Evolutionary conservation across 2,329 filamentous ascomycete genomes (phyloP).

Genomic region (Ophidiomyces ophidiicola): DNA sequence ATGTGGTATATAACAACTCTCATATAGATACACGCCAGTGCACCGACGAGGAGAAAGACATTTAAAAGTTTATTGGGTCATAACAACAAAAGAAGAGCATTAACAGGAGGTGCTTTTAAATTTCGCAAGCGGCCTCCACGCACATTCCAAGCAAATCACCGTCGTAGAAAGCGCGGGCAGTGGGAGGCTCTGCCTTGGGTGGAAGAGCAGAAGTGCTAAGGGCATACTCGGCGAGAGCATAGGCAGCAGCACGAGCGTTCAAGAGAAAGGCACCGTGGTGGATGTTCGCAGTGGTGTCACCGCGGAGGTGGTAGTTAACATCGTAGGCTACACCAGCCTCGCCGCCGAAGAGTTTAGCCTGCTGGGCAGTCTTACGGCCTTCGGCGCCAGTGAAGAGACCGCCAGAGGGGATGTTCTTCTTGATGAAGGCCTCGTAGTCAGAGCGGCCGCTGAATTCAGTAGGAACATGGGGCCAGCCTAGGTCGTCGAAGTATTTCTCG

Average conservation of each 20-base stretch:
- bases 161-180: slow-evolving; percentile 5
- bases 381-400: slow-evolving; percentile 70
- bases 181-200: slow-evolving; percentile 11
- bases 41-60: too few species aligned
- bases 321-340: slow-evolving; percentile 48
- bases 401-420: slow-evolving; percentile 58
- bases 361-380: slow-evolving; percentile 57
- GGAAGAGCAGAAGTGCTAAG: slow-evolving; percentile 29
- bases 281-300: slow-evolving; percentile 44
- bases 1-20: too few species aligned
- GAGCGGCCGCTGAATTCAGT: slow-evolving; percentile 67
- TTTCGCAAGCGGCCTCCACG: slow-evolving; percentile 8
- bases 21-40: too few species aligned
- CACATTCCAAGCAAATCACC: slow-evolving; percentile 10
- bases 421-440: slow-evolving; percentile 68
- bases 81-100: background rate
- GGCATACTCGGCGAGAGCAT: slow-evolving; percentile 53
- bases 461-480: slow-evolving; percentile 54
- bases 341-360: slow-evolving; percentile 59
- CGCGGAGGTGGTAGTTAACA: slow-evolving; percentile 44
- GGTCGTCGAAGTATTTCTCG: slow-evolving; percentile 51
- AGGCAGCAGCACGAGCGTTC: slow-evolving; percentile 37
- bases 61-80: too few species aligned
- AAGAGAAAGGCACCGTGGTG: slow-evolving; percentile 43
- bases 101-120: background rate